Base-by-base conservation (phyloP, 805 yeast species). In the Nadsonia fulvescens region DNA sequence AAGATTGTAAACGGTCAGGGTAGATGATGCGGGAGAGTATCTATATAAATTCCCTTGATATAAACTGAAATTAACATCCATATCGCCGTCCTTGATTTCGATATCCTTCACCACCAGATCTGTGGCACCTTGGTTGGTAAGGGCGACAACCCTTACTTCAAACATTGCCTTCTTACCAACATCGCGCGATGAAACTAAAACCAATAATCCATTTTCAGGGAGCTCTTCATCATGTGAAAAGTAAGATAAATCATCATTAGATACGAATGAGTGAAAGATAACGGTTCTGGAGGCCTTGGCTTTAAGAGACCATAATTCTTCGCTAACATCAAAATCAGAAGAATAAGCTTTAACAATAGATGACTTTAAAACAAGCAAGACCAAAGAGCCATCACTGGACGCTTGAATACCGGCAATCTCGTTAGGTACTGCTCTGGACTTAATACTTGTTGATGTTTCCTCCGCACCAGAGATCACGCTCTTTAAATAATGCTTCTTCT, bases 401-500 rank as follows among this genome's bases (percentile, higher is more conserved):
- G 29, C 17, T 9, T 18, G 16, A 9, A 36, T 23, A 8, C 15
- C 17, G 13, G 14, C 12, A 8, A 35, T 28, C 18, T 32, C 33
- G 5, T 20, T 27, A 5, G 35, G 17, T 6, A 12, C 22, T 6
- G 13, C 24, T 12, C 22, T 9, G 18, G 16, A 8, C 6, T 19
- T 23, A 5, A 9, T 14, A 8, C 16, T 12, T 18, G 12, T n/a
- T n/a, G n/a, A n/a, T 8, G 17, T 14, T 14, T 14, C 35, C 21
- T 28, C 28, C 11, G 18, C 21, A 8, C 17, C 24, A 12, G 27
- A 12, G 10, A 14, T 12, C 7, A 30, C 30, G 9, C 27, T 8
- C 20, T 21, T 22, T 5, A 49, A 22, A 18, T 17, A 32, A 22
- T 17, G 20, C 35, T 41, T 44, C 14, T 40, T 43, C 14, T 52